Evolutionary conservation across 495 filamentous ascomycete genomes (phyloP).

Genomic region (Melanomma pulvis-pyrius): DNA sequence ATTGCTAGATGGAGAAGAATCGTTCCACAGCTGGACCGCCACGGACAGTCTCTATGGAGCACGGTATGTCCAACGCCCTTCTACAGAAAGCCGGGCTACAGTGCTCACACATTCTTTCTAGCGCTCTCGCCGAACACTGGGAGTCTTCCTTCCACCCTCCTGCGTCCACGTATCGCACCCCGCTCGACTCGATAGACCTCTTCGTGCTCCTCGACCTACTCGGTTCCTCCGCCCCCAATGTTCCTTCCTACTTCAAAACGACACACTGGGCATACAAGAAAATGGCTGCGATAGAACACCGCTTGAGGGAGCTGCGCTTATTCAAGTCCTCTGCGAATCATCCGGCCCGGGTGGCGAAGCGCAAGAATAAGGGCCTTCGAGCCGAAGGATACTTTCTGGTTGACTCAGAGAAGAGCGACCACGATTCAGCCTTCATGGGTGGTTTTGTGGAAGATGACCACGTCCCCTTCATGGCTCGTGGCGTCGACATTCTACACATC

Average conservation of each 20-base stretch:
- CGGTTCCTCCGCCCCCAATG: slow-evolving; percentile 66
- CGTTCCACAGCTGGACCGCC: slow-evolving; percentile 76
- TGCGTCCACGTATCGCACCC: slow-evolving; percentile 71
- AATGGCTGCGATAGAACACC: slow-evolving; percentile 68
- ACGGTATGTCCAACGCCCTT: slow-evolving; percentile 50
- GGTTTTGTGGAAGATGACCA: slow-evolving; percentile 77
- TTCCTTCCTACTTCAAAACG: slow-evolving; percentile 81
- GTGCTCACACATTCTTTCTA: slow-evolving; percentile 33
- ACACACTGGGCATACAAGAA: slow-evolving; percentile 93
- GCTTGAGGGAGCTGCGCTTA: slow-evolving; percentile 62
- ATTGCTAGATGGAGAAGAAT: slow-evolving; percentile 93
- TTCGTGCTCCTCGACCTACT: slow-evolving; percentile 93
- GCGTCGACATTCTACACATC: slow-evolving; percentile 86
- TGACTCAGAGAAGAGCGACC: slow-evolving; percentile 27
- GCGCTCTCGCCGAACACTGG: slow-evolving; percentile 76
- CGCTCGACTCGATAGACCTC: slow-evolving; percentile 76
- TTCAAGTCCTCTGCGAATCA: slow-evolving; percentile 59
- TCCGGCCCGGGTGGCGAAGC: slow-evolving; percentile 31
- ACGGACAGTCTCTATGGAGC: slow-evolving; percentile 88
- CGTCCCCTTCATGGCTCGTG: slow-evolving; percentile 80
- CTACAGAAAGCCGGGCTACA: neutral
- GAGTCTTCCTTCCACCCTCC: slow-evolving; percentile 66
- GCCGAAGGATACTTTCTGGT: slow-evolving; percentile 17
- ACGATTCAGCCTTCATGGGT: slow-evolving; percentile 15
- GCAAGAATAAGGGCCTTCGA: slow-evolving; percentile 27